Percentiles rank a stretch among this genome's conserved stretches.
phyloP scores from a whole-genome alignment of 2,329 filamentous ascomycete species.

The Fusarium austroafricanum region DNA sequence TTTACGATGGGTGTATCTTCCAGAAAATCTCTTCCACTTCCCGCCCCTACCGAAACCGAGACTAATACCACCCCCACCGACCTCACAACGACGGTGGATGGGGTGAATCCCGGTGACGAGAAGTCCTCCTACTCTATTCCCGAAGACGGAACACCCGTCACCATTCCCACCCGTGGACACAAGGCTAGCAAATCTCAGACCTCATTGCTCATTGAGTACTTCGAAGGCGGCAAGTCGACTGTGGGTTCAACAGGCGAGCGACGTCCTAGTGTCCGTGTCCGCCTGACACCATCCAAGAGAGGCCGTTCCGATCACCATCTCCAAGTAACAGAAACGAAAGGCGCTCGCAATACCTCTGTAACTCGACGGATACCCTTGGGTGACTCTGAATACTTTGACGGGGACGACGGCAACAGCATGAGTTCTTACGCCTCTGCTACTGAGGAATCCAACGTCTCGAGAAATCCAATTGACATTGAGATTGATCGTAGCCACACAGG shows the following conservation, averaged over 20 bases:
- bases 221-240: slow-evolving; percentile 78
- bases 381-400: slow-evolving; percentile 58
- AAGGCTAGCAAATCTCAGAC: slow-evolving; percentile 78
- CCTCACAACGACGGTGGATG: slow-evolving; percentile 64
- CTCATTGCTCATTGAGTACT: slow-evolving; percentile 93
- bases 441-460: slow-evolving; percentile 81
- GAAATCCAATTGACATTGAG: slow-evolving; percentile 88
- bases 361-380: slow-evolving; percentile 65
- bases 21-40: slow-evolving; percentile 73
- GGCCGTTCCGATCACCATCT: slow-evolving; percentile 76
- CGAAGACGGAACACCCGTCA: slow-evolving; percentile 90
- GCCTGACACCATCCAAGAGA: slow-evolving; percentile 82
- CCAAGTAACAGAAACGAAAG: slow-evolving; percentile 85
- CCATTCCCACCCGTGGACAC: slow-evolving; percentile 81
- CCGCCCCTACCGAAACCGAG: slow-evolving; percentile 81
- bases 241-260: slow-evolving; percentile 69
- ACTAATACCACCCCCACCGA: slow-evolving; percentile 72
- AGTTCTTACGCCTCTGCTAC: slow-evolving; percentile 82
- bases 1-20: slow-evolving; percentile 67
- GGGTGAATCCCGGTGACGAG: slow-evolving; percentile 75
- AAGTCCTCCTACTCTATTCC: slow-evolving; percentile 83
- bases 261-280: slow-evolving; percentile 82
- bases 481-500: slow-evolving; percentile 70
- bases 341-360: slow-evolving; percentile 74
- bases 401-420: slow-evolving; percentile 73